Percentiles rank a stretch among this genome's conserved stretches.
These are phyloP conservation scores for Mucor ambiguus DNA, from an alignment of 371 early-diverging fungal genomes.

Conservation along the genomic window DNA sequence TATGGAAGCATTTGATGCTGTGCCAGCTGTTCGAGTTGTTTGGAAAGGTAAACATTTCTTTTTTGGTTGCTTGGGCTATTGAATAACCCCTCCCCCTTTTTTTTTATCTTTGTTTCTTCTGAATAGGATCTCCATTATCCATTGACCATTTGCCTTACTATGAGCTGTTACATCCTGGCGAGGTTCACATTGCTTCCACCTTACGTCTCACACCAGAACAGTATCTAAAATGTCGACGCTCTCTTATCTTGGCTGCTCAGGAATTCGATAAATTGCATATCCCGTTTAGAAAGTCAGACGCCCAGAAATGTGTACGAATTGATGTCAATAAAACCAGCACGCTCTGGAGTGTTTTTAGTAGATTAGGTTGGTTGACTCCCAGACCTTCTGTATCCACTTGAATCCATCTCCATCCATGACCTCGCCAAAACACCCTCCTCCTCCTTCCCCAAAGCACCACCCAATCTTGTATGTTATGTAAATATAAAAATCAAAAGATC, in stretches of 20 bases:
- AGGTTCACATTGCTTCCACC: constrained; percentile 66
- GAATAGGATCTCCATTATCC: constrained; percentile 50
- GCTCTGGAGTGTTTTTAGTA: constrained; percentile 47
- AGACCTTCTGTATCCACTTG: neutral
- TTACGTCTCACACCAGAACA: constrained; percentile 75
- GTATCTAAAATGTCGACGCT: constrained; percentile 58
- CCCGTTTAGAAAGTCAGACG: constrained; percentile 51
- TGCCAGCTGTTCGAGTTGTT: constrained; percentile 22
- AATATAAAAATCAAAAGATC: neutral
- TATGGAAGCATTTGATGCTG: constrained; percentile 27
- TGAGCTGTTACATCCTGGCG: constrained; percentile 59
- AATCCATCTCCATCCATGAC: neutral
- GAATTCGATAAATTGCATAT: constrained; percentile 29
- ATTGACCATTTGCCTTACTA: constrained; percentile 49
- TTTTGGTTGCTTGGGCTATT: neutral
- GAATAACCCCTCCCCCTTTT: neutral
- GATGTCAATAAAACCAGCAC: constrained; percentile 52
- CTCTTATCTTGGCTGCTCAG: constrained; percentile 43
- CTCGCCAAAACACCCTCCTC: too few species aligned
- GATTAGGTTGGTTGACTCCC: constrained; percentile 46
- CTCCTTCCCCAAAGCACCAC: neutral
- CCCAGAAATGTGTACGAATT: constrained; percentile 51
- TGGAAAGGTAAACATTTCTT: constrained; percentile 37
- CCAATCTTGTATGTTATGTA: constrained; percentile 4
- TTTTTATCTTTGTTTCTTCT: constrained; percentile 5